Evolutionary conservation across 2,329 filamentous ascomycete species (phyloP).

Genomic region (Thelonectria discophora): DNA sequence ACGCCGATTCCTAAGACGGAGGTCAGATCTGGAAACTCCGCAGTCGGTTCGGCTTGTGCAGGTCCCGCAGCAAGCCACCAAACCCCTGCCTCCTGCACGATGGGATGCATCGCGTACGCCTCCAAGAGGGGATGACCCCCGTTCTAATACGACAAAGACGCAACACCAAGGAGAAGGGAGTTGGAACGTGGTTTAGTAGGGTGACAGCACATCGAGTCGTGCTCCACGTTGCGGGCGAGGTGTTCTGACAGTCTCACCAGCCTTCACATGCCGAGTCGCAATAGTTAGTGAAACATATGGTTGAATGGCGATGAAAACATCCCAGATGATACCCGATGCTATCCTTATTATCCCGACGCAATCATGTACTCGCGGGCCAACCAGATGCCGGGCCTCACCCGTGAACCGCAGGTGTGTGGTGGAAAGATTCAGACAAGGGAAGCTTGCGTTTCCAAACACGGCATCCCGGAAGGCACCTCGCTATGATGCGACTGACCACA

Average conservation of each 20-base stretch:
- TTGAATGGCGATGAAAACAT: no score
- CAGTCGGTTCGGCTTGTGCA: constrained; percentile 1
- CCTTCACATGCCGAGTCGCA: not conserved
- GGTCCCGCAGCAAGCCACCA: not conserved
- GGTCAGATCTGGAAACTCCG: not conserved
- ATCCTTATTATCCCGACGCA: not conserved
- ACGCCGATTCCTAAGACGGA: no score
- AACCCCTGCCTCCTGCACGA: constrained; percentile 3
- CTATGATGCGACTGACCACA: constrained; percentile 17
- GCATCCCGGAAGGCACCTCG: constrained; percentile 15
- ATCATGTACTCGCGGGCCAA: not conserved
- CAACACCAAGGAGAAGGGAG: not conserved
- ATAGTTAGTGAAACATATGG: not conserved
- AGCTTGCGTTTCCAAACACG: constrained; percentile 22
- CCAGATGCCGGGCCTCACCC: constrained; percentile 3
- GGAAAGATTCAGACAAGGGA: constrained; percentile 15
- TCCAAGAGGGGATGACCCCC: not conserved
- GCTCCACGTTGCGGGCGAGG: not conserved
- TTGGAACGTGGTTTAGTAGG: not conserved
- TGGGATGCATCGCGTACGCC: constrained; percentile 1
- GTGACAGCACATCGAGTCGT: not conserved
- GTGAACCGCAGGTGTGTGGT: constrained; percentile 20
- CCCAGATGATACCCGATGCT: not conserved
- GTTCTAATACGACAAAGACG: not conserved
- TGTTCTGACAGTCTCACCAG: not conserved